These are phyloP conservation scores for Aspergillus aculeatus DNA, from an alignment of 2,329 filamentous ascomycete species.

Conservation along the genomic window DNA sequence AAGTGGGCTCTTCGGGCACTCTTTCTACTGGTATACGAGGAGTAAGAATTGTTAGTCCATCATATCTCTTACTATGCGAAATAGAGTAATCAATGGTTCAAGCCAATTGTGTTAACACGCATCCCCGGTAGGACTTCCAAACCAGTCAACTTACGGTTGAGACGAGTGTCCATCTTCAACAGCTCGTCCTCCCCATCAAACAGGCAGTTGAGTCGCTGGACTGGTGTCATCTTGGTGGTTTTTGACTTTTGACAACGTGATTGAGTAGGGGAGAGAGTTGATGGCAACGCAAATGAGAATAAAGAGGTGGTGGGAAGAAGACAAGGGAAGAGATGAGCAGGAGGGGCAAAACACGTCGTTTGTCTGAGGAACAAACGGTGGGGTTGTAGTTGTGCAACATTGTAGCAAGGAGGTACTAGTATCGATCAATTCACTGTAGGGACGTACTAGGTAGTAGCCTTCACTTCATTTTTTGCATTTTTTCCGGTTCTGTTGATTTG, in stretches of 20 bases:
- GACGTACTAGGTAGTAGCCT: no score
- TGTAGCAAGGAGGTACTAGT: no score
- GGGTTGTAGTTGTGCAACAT: not conserved
- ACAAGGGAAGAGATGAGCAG: not conserved
- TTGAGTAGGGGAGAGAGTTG: no score
- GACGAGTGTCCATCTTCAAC: not conserved
- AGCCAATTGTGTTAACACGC: not conserved
- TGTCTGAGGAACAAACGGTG: not conserved
- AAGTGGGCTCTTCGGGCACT: not conserved
- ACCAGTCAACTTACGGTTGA: not conserved
- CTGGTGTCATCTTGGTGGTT: not conserved
- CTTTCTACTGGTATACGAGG: not conserved
- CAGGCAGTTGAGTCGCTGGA: not conserved
- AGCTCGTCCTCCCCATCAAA: not conserved
- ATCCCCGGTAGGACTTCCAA: not conserved
- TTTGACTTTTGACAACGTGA: no score
- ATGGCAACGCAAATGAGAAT: not conserved
- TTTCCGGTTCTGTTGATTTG: no score
- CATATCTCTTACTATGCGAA: not conserved
- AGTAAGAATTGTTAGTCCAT: not conserved
- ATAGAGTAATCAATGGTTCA: not conserved
- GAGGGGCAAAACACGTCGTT: not conserved
- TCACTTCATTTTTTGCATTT: no score
- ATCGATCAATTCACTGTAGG: no score
- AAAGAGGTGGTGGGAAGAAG: not conserved